Evolutionary conservation across 1,284 basidiomycete species (phyloP).

Genomic region (Termitomyces sp.): DNA sequence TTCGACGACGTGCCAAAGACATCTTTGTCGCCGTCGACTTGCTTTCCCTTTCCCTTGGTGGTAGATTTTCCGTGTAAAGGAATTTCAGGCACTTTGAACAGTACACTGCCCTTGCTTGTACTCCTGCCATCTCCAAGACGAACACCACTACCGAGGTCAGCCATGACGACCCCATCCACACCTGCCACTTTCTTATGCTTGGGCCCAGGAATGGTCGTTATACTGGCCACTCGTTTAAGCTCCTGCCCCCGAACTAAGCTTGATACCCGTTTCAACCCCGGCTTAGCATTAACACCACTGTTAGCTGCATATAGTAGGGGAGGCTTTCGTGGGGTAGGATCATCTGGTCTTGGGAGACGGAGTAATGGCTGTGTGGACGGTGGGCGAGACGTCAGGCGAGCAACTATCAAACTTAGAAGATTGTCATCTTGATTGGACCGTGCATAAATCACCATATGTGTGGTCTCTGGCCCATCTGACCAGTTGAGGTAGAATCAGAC

Average conservation of each 20-base stretch:
- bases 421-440: constrained; percentile 26
- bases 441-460: constrained; percentile 65
- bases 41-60: constrained; percentile 29
- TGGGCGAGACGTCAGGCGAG: constrained; percentile 48
- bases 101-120: constrained; percentile 16
- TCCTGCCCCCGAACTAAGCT: constrained; percentile 24
- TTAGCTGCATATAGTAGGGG: constrained; percentile 34
- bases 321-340: constrained; percentile 67
- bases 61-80: constrained; percentile 27
- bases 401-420: constrained; percentile 49
- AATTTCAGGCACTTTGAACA: constrained; percentile 50
- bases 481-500: neutral
- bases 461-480: constrained; percentile 58
- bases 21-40: constrained; percentile 37
- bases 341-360: constrained; percentile 65
- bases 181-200: constrained; percentile 28
- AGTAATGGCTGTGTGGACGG: constrained; percentile 30
- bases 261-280: constrained; percentile 25
- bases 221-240: constrained; percentile 16
- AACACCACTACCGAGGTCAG: constrained; percentile 33
- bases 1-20: constrained; percentile 34
- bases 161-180: constrained; percentile 20
- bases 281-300: neutral
- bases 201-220: constrained; percentile 23
- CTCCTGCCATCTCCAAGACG: constrained; percentile 24